A percentile compares a stretch with the other conserved stretches of the same genome.
phyloP scores from a whole-genome alignment of 345 rosid species.

The Arabidopsis suecica region DNA sequence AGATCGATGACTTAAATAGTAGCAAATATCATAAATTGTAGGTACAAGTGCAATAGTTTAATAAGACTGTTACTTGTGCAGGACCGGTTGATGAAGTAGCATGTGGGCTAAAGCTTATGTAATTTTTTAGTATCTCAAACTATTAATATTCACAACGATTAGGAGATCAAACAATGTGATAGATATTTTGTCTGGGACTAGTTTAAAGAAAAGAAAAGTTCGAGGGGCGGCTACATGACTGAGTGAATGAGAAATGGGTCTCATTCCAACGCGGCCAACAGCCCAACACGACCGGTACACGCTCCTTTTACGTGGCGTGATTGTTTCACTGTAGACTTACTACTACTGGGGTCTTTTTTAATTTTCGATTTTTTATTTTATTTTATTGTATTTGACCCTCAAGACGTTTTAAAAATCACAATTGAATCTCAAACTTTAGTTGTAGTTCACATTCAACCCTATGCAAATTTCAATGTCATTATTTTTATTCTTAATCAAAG shows the following conservation, averaged over 20 bases:
- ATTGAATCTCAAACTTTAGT: no score
- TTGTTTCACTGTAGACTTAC: background rate
- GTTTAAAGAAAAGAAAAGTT: no score
- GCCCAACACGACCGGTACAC: conserved; percentile 25
- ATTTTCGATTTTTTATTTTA: background rate
- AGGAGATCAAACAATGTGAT: no score
- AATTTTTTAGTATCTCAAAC: conserved; percentile 9
- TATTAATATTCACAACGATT: no score
- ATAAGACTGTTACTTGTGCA: conserved; percentile 6
- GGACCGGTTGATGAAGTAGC: conserved; percentile 96
- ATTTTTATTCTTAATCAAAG: no score
- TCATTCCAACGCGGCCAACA: conserved; percentile 33
- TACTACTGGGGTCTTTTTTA: background rate
- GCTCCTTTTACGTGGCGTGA: conserved; percentile 32
- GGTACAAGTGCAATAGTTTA: conserved; percentile 25
- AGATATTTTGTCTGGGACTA: no score
- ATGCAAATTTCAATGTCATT: no score
- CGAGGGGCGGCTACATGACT: background rate
- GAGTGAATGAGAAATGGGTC: conserved; percentile 22
- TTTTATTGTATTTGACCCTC: no score
- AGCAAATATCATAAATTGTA: background rate
- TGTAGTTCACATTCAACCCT: no score
- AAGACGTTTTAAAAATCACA: no score
- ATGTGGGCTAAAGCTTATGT: conserved; percentile 90
- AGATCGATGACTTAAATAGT: conserved; percentile 12